Percentiles rank a stretch among this genome's conserved stretches.
Evolutionary conservation across 1,139 yeast species (phyloP).

Genomic region (Kodamaea sp.): DNA sequence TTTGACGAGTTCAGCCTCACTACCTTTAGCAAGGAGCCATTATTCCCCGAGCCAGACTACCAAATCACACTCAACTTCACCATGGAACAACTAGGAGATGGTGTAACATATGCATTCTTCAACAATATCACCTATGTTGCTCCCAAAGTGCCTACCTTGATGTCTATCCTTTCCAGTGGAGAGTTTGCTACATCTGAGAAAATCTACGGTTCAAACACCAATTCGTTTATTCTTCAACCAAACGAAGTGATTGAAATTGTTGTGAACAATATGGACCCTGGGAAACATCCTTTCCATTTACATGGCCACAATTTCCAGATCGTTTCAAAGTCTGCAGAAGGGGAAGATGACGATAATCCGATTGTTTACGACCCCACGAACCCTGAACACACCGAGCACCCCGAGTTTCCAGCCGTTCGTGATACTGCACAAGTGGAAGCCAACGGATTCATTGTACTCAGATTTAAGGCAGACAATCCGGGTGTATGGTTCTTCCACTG

Average conservation of each 20-base stretch:
- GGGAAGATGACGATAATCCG: constrained; percentile 54
- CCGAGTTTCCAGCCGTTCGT: constrained; percentile 62
- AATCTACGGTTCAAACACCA: constrained; percentile 70
- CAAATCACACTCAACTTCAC: constrained; percentile 57
- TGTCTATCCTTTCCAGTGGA: constrained; percentile 55
- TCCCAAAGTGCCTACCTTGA: constrained; percentile 68
- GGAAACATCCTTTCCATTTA: constrained; percentile 90
- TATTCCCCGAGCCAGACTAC: constrained; percentile 61
- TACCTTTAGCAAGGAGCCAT: constrained; percentile 44
- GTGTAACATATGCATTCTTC: constrained; percentile 75
- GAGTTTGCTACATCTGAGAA: constrained; percentile 44
- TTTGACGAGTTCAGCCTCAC: constrained; percentile 61
- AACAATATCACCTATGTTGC: constrained; percentile 61
- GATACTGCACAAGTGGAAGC: constrained; percentile 67
- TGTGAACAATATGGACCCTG: constrained; percentile 75
- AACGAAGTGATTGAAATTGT: constrained; percentile 71
- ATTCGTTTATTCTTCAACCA: constrained; percentile 59
- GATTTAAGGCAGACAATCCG: constrained; percentile 80
- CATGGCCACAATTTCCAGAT: constrained; percentile 87
- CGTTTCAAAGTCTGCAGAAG: constrained; percentile 56
- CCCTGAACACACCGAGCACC: constrained; percentile 53
- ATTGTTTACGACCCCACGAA: constrained; percentile 51
- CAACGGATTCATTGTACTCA: constrained; percentile 62
- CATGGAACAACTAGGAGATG: constrained; percentile 72
- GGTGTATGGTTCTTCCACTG: constrained; percentile 96